These are phyloP conservation scores for Phanerochaete sordida DNA, from an alignment of 768 basidiomycete species.

Conservation along the genomic window DNA sequence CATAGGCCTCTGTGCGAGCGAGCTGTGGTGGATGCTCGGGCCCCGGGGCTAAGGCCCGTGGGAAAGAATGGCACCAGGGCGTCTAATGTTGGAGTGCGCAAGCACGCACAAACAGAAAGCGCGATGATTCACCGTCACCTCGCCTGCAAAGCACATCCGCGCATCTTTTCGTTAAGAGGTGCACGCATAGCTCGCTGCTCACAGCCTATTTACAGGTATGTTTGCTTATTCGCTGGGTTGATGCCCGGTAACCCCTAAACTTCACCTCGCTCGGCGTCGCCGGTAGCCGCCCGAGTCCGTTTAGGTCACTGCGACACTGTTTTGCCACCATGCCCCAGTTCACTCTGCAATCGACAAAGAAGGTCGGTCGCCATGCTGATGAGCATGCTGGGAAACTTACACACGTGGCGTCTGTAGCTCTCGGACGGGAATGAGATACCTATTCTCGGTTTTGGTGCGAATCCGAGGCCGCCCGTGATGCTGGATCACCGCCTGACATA, in stretches of 20 bases:
- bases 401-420: conserved; percentile 39
- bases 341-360: conserved; percentile 22
- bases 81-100: neutral
- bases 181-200: no score
- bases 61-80: neutral
- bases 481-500: neutral
- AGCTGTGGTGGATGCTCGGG: no score
- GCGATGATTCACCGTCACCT: neutral
- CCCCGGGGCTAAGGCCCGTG: neutral
- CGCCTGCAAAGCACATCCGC: neutral
- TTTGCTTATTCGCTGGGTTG: no score
- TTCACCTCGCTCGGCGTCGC: neutral
- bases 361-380: conserved; percentile 13
- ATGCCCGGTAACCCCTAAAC: no score
- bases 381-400: neutral
- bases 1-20: no score
- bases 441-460: conserved; percentile 52
- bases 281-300: neutral
- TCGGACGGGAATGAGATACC: conserved; percentile 55
- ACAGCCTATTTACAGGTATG: no score
- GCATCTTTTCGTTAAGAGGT: no score
- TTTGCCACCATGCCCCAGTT: neutral
- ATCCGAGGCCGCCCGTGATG: neutral
- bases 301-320: neutral
- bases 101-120: neutral